These are phyloP conservation scores for Cinnamomum chago DNA, from an alignment of 164 flowering plant species.

Conservation along the genomic window DNA sequence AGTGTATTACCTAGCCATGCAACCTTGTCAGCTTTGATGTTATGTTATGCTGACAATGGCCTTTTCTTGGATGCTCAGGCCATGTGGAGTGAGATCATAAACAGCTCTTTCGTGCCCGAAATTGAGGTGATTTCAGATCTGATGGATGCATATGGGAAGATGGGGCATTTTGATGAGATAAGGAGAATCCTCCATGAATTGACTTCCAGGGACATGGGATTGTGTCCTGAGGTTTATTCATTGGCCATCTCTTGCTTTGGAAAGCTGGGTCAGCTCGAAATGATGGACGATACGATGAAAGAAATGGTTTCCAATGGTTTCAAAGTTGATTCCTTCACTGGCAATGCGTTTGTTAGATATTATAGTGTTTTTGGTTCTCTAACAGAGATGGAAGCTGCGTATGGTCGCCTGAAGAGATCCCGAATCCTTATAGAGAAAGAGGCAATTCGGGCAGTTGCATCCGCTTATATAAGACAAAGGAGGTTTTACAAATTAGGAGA, in stretches of 20 bases:
- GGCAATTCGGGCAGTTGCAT: slow-evolving; percentile 67
- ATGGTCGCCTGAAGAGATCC: slow-evolving; percentile 59
- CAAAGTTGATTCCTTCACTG: slow-evolving; percentile 50
- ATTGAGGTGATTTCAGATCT: slow-evolving; percentile 39
- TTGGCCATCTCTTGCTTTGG: slow-evolving; percentile 67
- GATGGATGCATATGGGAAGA: slow-evolving; percentile 47
- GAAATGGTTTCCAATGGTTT: slow-evolving; percentile 60
- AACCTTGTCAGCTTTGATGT: slow-evolving; percentile 47
- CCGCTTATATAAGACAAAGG: slow-evolving; percentile 53
- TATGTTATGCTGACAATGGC: slow-evolving; percentile 57
- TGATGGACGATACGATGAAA: slow-evolving; percentile 60
- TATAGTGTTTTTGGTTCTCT: slow-evolving; percentile 61
- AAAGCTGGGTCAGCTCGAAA: slow-evolving; percentile 50
- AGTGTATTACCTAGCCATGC: slow-evolving; percentile 26
- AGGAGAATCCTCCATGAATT: slow-evolving; percentile 38
- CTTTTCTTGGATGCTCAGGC: slow-evolving; percentile 33
- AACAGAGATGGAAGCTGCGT: slow-evolving; percentile 64
- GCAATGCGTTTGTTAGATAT: slow-evolving; percentile 57
- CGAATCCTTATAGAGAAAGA: slow-evolving; percentile 59
- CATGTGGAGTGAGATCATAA: slow-evolving; percentile 57
- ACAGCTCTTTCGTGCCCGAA: slow-evolving; percentile 51
- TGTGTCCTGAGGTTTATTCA: slow-evolving; percentile 39
- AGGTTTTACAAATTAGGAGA: slow-evolving; percentile 65
- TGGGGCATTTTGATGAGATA: slow-evolving; percentile 44
- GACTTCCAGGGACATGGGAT: slow-evolving; percentile 26